Evolutionary conservation across 306 rosid genomes (phyloP), one percentile per base, ranked within the genome.

Genomic region (Gillenia trifoliata): DNA sequence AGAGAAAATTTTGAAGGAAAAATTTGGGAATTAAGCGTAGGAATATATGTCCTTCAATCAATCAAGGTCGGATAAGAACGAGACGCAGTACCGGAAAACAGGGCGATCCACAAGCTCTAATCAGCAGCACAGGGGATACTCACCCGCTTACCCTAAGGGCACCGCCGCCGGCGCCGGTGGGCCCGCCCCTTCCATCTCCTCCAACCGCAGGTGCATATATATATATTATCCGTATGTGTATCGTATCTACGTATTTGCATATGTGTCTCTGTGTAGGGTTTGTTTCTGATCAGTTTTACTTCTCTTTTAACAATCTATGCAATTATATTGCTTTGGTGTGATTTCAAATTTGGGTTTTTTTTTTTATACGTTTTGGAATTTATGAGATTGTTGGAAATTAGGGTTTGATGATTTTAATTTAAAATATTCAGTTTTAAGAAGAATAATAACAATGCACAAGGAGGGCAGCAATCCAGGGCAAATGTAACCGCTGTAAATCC

Each of bases 31-130:
- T 90, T 54, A 70, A 81, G 90, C 83, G 59, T 85, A 83, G 67
- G 97, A 31, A 92, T 92, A 81, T 95, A 95, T 95, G 99, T 95
- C 98, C 97, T 85, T 84, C 92, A 86, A 95, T 89, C 99, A 92
- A 95, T 86, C 96, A 83, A 90, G 90, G 88, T 13, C 93, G 66
- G 98, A 90, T 31, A 92, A 88, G 92, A 92, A 71, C 87, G 93
- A 92, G 70, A 80, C 75, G 64, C 87, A 81, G 72, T 66, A 88
- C 85, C 87, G 92, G 77, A 89, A 74, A 78, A 22, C 90, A 59
- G 90, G 88, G 61, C 97, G 99, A 87, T 81, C 93, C 77, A 38
- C 85, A 11, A 82, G 82, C 96, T 90, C 87, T 70, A 94, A 89
- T 72, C 98, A 85, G 85, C 98, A 79, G 87, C 82, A 73, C 77